These are phyloP conservation scores for Suillus weaverae DNA, from an alignment of 768 basidiomycete genomes.

Conservation along the genomic window DNA sequence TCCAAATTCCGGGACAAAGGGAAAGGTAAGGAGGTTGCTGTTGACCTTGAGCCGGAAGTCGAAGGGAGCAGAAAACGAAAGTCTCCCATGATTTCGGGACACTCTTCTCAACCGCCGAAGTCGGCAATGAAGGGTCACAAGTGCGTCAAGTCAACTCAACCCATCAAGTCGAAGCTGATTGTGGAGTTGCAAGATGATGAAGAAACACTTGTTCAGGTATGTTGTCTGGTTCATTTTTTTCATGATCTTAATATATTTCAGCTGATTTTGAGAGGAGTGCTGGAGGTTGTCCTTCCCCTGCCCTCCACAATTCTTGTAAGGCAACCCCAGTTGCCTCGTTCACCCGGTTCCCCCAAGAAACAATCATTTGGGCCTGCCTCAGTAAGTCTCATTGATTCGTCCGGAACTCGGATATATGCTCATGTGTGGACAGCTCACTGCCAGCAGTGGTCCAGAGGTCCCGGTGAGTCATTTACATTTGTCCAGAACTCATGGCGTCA, in stretches of 20 bases:
- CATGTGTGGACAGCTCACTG: no score
- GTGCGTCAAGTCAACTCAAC: background rate
- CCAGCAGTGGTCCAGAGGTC: no score
- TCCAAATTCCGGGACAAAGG: no score
- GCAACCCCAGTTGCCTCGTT: rapidly evolving
- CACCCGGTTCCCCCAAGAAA: background rate
- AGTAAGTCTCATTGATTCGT: background rate
- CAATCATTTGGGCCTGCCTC: background rate
- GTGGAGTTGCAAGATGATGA: background rate
- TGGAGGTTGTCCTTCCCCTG: background rate
- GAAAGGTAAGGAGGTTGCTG: no score
- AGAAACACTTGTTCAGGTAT: background rate
- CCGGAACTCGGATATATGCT: no score
- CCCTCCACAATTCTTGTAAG: background rate
- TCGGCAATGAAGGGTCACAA: background rate
- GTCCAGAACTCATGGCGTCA: no score
- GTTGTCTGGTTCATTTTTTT: background rate
- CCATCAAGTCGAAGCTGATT: background rate
- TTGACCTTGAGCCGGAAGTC: no score
- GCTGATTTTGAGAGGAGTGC: background rate
- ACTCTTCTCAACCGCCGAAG: background rate
- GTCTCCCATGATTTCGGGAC: background rate
- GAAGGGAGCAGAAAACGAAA: no score
- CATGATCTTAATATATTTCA: background rate
- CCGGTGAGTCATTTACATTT: no score